Evolutionary conservation across 306 rosid genomes (phyloP), one percentile per base, ranked within the genome.

Genomic region (Cucumis hystrix): DNA sequence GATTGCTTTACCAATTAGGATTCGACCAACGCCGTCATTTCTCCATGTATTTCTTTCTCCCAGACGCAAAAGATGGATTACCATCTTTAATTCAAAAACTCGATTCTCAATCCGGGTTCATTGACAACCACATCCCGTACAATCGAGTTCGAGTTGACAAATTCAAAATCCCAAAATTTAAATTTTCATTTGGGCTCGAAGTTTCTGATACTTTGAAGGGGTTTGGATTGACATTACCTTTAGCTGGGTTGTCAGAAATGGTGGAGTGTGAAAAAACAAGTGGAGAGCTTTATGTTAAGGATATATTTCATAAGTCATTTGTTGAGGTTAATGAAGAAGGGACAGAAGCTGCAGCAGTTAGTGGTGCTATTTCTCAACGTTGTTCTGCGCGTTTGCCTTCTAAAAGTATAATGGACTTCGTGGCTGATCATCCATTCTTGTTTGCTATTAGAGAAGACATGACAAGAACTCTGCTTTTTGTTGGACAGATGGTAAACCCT

Each of bases 351-450:
- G 17, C 55, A 13, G 17, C 55, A 0, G 55, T 49, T 49, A 3
- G 1, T 1, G 17, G 0, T 13, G 55, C 1, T 13, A 1, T 49
- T 49, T 6, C 5, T 7, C 15, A 45, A 10, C 11, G 12, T 7
- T 39, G 41, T 39, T 6, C 25, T 23, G 1, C 6, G 16, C 14
- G 5, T 47, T 47, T 12, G 52, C 56, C n/a, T 51, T 14, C 56
- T 14, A 14, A 51, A 4, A 15, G 0, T 1, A 61, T 12, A 55
- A 66, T 84, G 35, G 90, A 93, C 83, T 91, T 93, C 56, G 91
- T 91, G 23, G 98, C 93, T 11, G 93, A 91, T 59, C 98, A 87
- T 52, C 92, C 98, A 35, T 93, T 89, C 82, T 81, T 93, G 54
- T 91, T 83, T 81, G 33, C 87, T 10, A 80, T 93, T 52, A 85